Evolutionary conservation across 202 grass and related monocot genomes (phyloP), one percentile per base, ranked within the genome.

Genomic region (Saccharum hybrid): DNA sequence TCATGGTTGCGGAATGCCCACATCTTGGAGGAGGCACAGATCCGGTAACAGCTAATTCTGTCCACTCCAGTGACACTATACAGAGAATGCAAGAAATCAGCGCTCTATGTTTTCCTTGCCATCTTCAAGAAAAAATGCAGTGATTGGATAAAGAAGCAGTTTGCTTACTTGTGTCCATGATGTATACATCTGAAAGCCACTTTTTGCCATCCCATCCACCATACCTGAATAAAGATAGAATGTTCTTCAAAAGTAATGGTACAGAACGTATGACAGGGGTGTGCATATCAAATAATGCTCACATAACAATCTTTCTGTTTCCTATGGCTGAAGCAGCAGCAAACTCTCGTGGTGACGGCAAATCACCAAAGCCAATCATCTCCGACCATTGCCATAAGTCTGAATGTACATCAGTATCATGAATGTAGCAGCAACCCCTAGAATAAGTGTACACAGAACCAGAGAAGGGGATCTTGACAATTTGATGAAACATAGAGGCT

Each of bases 381-480:
- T 98, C 92, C 0, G 93, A 98, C 96, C 96, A 98, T 67, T 98
- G 96, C 96, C 96, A 98, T 82, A 98, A 86, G 43, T 98, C 96
- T 98, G 82, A 77, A 87, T 87, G 82, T 56, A 77, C 74, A 90
- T 76, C 56, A 43, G 51, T 18, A 94, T 33, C 40, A 37, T 63
- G 18, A 3, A 4, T 36, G 40, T 46, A 8, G 7, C 5, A 46
- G 26, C 9, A 36, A 16, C 41, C 10, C 34, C 0, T 30, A 13
- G 4, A 21, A 39, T 28, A 63, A 33, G 54, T 49, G 12, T 10
- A 75, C 23, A 74, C 30, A 52, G 26, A 79, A n/a, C 16, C 30
- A 39, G 37, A 70, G 63, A 75, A 37, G 6, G 19, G 39, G 16
- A 19, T 69, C 38, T 26, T 78, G 78, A 31, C 5, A 86, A 68